A percentile compares a stretch with the other conserved stretches of the same genome.
Conservation (phyloP, 2,329 filamentous ascomycete genomes). For the Fusarium pininemorale region DNA sequence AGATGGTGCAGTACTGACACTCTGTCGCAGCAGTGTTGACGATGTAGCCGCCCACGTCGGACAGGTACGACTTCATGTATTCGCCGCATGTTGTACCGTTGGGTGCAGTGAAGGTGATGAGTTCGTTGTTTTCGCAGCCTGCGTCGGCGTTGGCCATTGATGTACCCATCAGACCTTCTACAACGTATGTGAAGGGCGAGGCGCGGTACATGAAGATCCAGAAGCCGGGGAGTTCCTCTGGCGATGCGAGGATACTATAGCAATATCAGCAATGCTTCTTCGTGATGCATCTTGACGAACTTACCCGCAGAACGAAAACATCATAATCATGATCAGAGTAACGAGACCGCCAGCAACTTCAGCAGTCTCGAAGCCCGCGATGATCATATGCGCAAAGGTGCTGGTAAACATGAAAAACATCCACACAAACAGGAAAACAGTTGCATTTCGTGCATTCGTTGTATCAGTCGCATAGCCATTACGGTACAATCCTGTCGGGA, state of each 20-base stretch:
- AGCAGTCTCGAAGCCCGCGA: slow-evolving; percentile 69
- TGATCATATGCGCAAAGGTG: slow-evolving; percentile 72
- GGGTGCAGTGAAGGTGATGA: slow-evolving; percentile 68
- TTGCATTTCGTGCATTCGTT: slow-evolving; percentile 57
- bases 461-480: slow-evolving; percentile 65
- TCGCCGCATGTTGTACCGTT: slow-evolving; percentile 61
- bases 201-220: slow-evolving; percentile 82
- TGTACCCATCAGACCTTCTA: slow-evolving; percentile 71
- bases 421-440: slow-evolving; percentile 71
- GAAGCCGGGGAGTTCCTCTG: slow-evolving; percentile 71
- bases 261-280: no score
- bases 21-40: slow-evolving; percentile 27
- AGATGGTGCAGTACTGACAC: slow-evolving; percentile 58
- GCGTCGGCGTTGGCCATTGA: slow-evolving; percentile 70
- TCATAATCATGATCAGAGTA: slow-evolving; percentile 71
- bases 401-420: slow-evolving; percentile 72
- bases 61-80: slow-evolving; percentile 63
- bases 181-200: slow-evolving; percentile 78
- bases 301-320: slow-evolving; percentile 72
- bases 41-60: slow-evolving; percentile 57
- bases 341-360: slow-evolving; percentile 72
- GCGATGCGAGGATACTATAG: slow-evolving; percentile 62
- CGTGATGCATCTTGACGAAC: slow-evolving; percentile 41
- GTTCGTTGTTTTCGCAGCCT: slow-evolving; percentile 71
- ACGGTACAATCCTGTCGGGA: slow-evolving; percentile 69